Conservation (phyloP, 164 flowering plant species). For the Dillenia suffruticosa region DNA sequence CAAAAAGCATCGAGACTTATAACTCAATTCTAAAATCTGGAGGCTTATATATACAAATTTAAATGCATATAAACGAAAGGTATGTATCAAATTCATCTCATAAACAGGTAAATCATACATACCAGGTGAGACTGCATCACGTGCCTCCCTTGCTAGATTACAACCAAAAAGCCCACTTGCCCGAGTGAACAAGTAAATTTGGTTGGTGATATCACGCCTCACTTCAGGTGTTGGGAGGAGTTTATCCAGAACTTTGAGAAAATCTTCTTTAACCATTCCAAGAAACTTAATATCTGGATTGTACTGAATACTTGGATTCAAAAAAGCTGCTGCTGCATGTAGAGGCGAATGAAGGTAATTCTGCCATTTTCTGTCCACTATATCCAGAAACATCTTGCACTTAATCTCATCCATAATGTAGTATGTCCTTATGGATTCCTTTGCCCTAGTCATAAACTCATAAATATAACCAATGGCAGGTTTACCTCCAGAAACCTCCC, state of each 20-base stretch:
- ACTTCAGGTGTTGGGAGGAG: constrained; percentile 73
- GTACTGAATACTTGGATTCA: constrained; percentile 90
- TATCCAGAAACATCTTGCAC: constrained; percentile 79
- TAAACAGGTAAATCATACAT: constrained; percentile 8
- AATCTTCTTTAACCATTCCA: constrained; percentile 65
- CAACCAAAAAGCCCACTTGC: constrained; percentile 82
- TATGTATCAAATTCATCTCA: no score
- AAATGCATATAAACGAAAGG: no score
- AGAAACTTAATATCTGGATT: constrained; percentile 76
- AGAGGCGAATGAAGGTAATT: constrained; percentile 84
- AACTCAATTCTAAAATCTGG: no score
- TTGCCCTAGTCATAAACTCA: constrained; percentile 81
- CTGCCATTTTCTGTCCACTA: constrained; percentile 81
- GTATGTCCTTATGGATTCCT: constrained; percentile 87
- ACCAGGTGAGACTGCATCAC: constrained; percentile 78
- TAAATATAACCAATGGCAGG: constrained; percentile 80
- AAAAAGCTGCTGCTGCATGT: constrained; percentile 89
- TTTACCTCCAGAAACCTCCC: constrained; percentile 84
- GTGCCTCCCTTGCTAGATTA: constrained; percentile 79
- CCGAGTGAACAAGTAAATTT: constrained; percentile 60
- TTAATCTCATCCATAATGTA: constrained; percentile 91
- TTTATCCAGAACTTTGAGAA: constrained; percentile 68
- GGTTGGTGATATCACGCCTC: constrained; percentile 74
- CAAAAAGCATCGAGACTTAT: no score
- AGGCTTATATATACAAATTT: no score